Conservation (phyloP, 345 rosid genomes). For the Populus deltoides region DNA sequence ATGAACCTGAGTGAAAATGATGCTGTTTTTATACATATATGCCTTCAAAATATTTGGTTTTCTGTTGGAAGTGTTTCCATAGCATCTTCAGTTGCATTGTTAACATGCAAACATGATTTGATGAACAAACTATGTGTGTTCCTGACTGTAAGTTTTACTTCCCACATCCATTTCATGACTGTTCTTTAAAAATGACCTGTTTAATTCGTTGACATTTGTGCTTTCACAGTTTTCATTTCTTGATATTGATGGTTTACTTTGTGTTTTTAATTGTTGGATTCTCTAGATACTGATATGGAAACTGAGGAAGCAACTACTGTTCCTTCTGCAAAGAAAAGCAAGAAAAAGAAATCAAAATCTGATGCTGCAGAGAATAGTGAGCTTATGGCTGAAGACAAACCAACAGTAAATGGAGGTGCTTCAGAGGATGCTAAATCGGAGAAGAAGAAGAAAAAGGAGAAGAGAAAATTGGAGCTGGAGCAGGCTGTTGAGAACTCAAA, state of each 20-base stretch:
- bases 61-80: neutral
- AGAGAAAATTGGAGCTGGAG: constrained; percentile 39
- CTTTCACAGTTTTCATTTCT: neutral
- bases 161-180: neutral
- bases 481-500: constrained; percentile 19
- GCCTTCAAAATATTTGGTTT: neutral
- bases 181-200: neutral
- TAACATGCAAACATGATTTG: neutral
- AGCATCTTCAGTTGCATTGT: neutral
- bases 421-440: constrained; percentile 45
- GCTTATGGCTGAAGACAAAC: constrained; percentile 35
- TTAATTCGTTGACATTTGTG: neutral
- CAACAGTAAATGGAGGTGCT: constrained; percentile 35
- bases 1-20: neutral
- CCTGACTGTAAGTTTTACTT: neutral
- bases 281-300: constrained; percentile 37
- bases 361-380: constrained; percentile 35
- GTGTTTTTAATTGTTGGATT: neutral
- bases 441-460: constrained; percentile 53
- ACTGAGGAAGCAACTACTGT: constrained; percentile 49
- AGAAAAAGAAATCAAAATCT: constrained; percentile 55
- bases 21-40: neutral
- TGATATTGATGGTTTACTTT: neutral
- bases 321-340: constrained; percentile 51
- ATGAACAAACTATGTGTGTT: neutral